Percentiles rank a stretch among this genome's conserved stretches.
Conservation (phyloP, 192 early-diverging fungal species). For the Gryganskiella cystojenkinii region DNA sequence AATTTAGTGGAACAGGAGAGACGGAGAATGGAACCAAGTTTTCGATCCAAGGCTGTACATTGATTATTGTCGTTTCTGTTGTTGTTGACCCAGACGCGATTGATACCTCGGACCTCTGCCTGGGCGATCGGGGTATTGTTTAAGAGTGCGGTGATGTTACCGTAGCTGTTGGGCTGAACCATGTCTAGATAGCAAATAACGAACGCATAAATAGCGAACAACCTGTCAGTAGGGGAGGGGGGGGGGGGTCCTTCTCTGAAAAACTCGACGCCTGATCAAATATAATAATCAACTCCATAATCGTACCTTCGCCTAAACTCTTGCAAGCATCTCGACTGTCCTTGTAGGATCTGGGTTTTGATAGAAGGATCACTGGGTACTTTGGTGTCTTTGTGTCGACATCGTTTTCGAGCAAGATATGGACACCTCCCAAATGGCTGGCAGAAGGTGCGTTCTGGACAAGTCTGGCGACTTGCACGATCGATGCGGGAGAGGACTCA, state of each 20-base stretch:
- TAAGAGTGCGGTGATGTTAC: neutral
- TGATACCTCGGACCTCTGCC: neutral
- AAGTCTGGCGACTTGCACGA: too few species aligned
- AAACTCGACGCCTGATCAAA: neutral
- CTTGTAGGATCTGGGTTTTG: conserved; percentile 14
- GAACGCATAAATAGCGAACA: neutral
- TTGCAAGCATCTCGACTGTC: conserved; percentile 2
- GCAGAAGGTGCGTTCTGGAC: conserved; percentile 17
- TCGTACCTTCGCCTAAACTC: conserved; percentile 20
- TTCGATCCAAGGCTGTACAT: conserved; percentile 17
- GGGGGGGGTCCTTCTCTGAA: too few species aligned
- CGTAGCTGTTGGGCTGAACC: neutral
- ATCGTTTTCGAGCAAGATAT: conserved; percentile 38
- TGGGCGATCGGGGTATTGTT: conserved; percentile 16
- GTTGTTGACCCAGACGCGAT: conserved; percentile 10
- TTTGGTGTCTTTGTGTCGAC: conserved; percentile 26
- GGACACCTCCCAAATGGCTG: conserved; percentile 11
- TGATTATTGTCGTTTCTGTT: neutral
- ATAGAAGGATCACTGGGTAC: conserved; percentile 24
- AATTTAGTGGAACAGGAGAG: neutral
- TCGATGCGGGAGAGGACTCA: too few species aligned
- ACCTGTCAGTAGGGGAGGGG: neutral
- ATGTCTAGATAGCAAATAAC: neutral
- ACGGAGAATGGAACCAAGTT: neutral
- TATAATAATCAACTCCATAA: neutral